phyloP scores from a whole-genome alignment of 129 eudicot species.

The Daucus carota region DNA sequence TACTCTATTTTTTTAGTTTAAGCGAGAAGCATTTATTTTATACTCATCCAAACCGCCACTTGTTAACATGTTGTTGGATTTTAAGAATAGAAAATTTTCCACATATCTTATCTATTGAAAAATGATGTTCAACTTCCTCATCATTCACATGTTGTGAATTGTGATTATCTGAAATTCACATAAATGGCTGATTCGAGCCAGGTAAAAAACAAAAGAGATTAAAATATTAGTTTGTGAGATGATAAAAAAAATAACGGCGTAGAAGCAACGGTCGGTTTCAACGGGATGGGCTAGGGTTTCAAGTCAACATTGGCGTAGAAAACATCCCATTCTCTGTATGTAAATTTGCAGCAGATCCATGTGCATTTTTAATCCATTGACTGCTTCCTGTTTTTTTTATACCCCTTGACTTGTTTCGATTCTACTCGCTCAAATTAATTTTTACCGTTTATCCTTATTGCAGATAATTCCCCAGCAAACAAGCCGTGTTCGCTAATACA shows the following conservation, averaged over 20 bases:
- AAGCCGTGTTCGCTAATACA: too few species aligned
- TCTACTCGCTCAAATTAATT: too few species aligned
- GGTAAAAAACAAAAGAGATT: background rate
- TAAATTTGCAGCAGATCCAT: background rate
- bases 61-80: too few species aligned
- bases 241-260: slow-evolving; percentile 4
- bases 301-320: slow-evolving; percentile 11
- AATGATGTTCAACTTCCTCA: too few species aligned
- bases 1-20: too few species aligned
- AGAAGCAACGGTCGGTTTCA: slow-evolving; percentile 12
- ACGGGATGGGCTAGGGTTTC: background rate
- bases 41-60: too few species aligned
- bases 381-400: background rate
- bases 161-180: too few species aligned
- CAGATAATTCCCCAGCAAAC: too few species aligned
- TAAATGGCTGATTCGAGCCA: background rate
- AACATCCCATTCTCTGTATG: slow-evolving; percentile 1
- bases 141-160: background rate
- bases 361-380: background rate
- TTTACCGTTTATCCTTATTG: too few species aligned
- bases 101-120: too few species aligned
- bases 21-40: too few species aligned
- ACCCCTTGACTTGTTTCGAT: background rate
- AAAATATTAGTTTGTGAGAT: background rate
- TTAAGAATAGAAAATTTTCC: too few species aligned